Evolutionary conservation across 2,329 filamentous ascomycete genomes (phyloP).

Genomic region (Albophoma yamanashiensis): DNA sequence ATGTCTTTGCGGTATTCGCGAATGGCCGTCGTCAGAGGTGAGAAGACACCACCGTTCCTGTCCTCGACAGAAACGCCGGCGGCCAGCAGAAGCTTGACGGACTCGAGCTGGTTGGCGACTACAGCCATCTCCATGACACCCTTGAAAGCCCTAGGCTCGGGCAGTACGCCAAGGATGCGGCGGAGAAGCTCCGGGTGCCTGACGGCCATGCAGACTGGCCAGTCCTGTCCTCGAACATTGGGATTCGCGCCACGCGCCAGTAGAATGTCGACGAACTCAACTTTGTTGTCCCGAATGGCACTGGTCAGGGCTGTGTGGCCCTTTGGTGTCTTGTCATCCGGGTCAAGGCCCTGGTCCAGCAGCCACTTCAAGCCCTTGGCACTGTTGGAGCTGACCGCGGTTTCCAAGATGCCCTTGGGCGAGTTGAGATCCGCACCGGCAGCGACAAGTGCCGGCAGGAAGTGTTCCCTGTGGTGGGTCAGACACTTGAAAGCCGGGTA

Average conservation of each 20-base stretch:
- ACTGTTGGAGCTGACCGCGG: constrained; percentile 51
- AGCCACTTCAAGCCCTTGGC: constrained; percentile 50
- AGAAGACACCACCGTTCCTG: constrained; percentile 64
- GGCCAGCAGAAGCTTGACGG: constrained; percentile 52
- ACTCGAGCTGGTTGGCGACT: constrained; percentile 54
- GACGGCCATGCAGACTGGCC: constrained; percentile 62
- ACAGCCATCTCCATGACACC: constrained; percentile 60
- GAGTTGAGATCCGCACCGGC: constrained; percentile 48
- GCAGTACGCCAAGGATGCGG: constrained; percentile 44
- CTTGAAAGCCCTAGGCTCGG: constrained; percentile 51
- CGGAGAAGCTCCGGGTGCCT: constrained; percentile 48
- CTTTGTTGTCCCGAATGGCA: constrained; percentile 49
- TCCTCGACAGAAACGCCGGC: constrained; percentile 60
- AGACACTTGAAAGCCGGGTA: constrained; percentile 60
- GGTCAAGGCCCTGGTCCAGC: constrained; percentile 46
- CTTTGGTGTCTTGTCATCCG: constrained; percentile 47
- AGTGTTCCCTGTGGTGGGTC: constrained; percentile 51
- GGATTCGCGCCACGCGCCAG: constrained; percentile 50
- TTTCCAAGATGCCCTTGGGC: constrained; percentile 57
- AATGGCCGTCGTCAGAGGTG: constrained; percentile 55
- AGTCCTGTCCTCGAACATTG: constrained; percentile 54
- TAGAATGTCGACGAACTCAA: constrained; percentile 49
- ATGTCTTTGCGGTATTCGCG: constrained; percentile 52
- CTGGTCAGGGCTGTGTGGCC: constrained; percentile 55
- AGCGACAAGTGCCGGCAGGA: constrained; percentile 46